Evolutionary conservation across 768 basidiomycete species (phyloP).

Genomic region (Suillus tomentosus): DNA sequence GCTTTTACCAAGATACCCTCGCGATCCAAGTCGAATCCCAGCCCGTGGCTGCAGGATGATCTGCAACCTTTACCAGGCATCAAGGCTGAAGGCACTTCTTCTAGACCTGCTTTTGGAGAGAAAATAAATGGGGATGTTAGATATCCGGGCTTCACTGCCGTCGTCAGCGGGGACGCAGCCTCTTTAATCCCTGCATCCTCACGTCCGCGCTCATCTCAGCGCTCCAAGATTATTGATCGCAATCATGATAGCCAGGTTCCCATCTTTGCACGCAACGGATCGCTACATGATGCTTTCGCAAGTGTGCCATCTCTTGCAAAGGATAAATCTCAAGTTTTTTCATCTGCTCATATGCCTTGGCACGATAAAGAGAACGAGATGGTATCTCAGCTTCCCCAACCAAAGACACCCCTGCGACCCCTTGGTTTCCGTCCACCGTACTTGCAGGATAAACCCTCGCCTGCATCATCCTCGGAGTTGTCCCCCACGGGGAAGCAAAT

Average conservation of each 20-base stretch:
- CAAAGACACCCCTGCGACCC: slow-evolving; percentile 46
- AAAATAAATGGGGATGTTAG: slow-evolving; percentile 20
- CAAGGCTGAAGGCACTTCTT: slow-evolving; percentile 3
- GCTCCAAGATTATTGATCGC: slow-evolving; percentile 14
- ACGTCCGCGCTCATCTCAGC: slow-evolving; percentile 8
- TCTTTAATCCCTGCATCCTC: slow-evolving; percentile 1
- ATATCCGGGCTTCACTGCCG: background rate
- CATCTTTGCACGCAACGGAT: slow-evolving; percentile 12
- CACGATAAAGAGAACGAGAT: slow-evolving; percentile 27
- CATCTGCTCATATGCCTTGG: too few species aligned
- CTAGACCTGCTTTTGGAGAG: slow-evolving; percentile 16
- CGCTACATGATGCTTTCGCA: slow-evolving; percentile 12
- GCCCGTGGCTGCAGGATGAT: slow-evolving; percentile 18
- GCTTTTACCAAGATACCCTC: slow-evolving; percentile 35
- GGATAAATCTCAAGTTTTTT: slow-evolving; percentile 2
- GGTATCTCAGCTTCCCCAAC: slow-evolving; percentile 36
- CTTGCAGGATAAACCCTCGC: slow-evolving; percentile 47
- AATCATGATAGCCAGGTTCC: slow-evolving; percentile 9
- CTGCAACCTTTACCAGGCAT: slow-evolving; percentile 11
- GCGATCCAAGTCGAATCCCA: slow-evolving; percentile 25
- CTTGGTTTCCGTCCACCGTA: slow-evolving; percentile 39
- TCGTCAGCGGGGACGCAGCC: slow-evolving; percentile 9
- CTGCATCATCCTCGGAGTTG: slow-evolving; percentile 72
- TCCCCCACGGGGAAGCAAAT: slow-evolving; percentile 68
- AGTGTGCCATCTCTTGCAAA: slow-evolving; percentile 1